phyloP scores from a whole-genome alignment of 2,329 filamentous ascomycete genomes.

The Monosporascus sp. region DNA sequence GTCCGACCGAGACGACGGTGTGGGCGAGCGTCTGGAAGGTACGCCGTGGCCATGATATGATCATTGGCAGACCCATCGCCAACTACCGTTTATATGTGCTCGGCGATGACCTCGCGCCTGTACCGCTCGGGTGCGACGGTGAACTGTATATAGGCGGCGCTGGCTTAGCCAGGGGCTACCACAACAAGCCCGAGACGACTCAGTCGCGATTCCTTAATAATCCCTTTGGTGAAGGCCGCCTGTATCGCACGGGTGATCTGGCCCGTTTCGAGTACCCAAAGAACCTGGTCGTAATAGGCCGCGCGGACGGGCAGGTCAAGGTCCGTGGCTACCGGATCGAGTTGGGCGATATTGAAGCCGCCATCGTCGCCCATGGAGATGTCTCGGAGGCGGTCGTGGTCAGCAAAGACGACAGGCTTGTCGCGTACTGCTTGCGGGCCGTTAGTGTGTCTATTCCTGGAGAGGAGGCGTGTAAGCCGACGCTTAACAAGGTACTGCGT shows the following conservation, averaged over 20 bases:
- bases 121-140: conserved; percentile 32
- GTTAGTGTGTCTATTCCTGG: neutral
- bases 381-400: conserved; percentile 22
- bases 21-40: no score
- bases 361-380: conserved; percentile 13
- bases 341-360: conserved; percentile 24
- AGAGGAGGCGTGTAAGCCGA: neutral
- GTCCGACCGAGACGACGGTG: no score
- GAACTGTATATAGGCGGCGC: conserved; percentile 29
- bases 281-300: conserved; percentile 15
- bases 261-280: conserved; percentile 10
- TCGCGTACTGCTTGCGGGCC: conserved; percentile 22
- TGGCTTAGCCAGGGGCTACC: conserved; percentile 29
- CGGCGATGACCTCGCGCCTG: conserved; percentile 29
- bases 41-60: conserved; percentile 8
- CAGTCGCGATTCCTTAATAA: conserved; percentile 14
- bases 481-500: conserved; percentile 12
- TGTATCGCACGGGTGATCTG: conserved; percentile 23
- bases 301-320: conserved; percentile 24
- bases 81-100: conserved; percentile 36
- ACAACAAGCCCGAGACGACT: conserved; percentile 13
- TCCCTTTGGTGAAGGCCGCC: conserved; percentile 15
- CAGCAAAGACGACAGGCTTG: conserved; percentile 20
- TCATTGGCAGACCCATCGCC: conserved; percentile 19
- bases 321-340: conserved; percentile 26